Percentiles rank a stretch among this genome's conserved stretches.
Conservation (phyloP, 2,329 filamentous ascomycete species). For the Bipolaris zeicola region DNA sequence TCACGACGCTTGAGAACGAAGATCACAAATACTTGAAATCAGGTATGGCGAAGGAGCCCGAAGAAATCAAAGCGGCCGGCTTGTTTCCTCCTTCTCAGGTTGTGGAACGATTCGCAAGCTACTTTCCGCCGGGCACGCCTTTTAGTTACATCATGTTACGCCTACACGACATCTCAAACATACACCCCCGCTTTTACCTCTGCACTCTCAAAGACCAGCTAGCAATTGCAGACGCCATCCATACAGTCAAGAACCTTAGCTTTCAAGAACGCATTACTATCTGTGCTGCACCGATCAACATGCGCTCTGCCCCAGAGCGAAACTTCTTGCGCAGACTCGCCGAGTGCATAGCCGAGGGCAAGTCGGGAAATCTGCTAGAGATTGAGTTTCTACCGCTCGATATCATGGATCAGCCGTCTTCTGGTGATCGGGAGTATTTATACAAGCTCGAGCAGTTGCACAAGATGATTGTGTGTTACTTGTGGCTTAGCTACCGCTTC, state of each 20-base stretch:
- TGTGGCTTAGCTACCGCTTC: constrained; percentile 93
- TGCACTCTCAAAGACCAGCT: constrained; percentile 68
- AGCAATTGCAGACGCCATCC: constrained; percentile 73
- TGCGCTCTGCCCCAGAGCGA: constrained; percentile 55
- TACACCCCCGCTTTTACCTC: constrained; percentile 72
- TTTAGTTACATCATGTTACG: constrained; percentile 82
- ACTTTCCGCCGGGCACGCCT: constrained; percentile 80
- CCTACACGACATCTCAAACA: constrained; percentile 69
- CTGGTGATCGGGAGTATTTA: constrained; percentile 63
- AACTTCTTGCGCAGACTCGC: constrained; percentile 69
- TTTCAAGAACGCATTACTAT: constrained; percentile 78
- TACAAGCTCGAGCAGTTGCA: constrained; percentile 76
- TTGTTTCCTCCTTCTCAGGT: constrained; percentile 73
- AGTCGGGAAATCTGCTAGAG: constrained; percentile 71
- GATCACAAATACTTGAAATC: constrained; percentile 69
- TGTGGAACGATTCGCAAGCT: constrained; percentile 76
- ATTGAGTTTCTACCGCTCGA: constrained; percentile 74
- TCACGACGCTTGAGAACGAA: constrained; percentile 75
- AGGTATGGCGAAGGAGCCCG: constrained; percentile 68
- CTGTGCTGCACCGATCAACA: constrained; percentile 69
- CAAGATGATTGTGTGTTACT: constrained; percentile 79
- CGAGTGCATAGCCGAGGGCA: constrained; percentile 69
- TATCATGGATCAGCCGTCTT: constrained; percentile 65
- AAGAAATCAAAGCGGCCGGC: constrained; percentile 72
- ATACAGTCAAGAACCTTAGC: constrained; percentile 69